phyloP scores from a whole-genome alignment of 1,139 yeast species.

The Candida glucosophila region DNA sequence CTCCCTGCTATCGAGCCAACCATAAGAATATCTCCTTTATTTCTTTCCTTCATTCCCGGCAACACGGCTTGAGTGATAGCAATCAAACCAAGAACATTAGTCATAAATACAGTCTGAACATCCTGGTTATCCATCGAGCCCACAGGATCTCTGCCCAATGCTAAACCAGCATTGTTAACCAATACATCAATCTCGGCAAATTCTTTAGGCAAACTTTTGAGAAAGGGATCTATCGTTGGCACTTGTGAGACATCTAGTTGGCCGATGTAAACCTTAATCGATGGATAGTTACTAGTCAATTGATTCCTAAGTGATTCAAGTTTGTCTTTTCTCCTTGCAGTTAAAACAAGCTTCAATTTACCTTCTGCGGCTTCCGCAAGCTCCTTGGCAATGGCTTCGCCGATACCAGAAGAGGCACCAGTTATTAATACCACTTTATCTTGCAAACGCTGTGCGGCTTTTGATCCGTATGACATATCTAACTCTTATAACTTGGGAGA shows the following conservation, averaged over 20 bases:
- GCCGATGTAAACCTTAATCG: slow-evolving; percentile 18
- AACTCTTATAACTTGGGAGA: not conserved
- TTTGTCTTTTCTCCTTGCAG: slow-evolving; percentile 35
- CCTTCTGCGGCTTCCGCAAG: slow-evolving; percentile 32
- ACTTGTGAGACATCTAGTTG: slow-evolving; percentile 30
- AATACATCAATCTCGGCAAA: slow-evolving; percentile 32
- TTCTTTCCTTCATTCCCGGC: slow-evolving; percentile 38
- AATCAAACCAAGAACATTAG: slow-evolving; percentile 35
- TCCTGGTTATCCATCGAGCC: slow-evolving; percentile 26
- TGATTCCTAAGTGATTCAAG: slow-evolving; percentile 20
- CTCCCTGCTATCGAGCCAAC: slow-evolving; percentile 85
- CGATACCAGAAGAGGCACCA: slow-evolving; percentile 68
- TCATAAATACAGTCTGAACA: slow-evolving; percentile 29
- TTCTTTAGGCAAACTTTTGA: slow-evolving; percentile 22
- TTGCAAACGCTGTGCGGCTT: slow-evolving; percentile 52
- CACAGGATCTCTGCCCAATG: slow-evolving; percentile 30
- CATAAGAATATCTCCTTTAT: slow-evolving; percentile 71
- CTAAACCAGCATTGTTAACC: slow-evolving; percentile 37
- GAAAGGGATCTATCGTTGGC: slow-evolving; percentile 23
- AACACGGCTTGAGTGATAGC: slow-evolving; percentile 30
- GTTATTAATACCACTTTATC: slow-evolving; percentile 57
- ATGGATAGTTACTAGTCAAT: slow-evolving; percentile 17
- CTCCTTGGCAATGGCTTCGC: slow-evolving; percentile 35
- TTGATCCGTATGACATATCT: slow-evolving; percentile 40
- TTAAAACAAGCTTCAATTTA: slow-evolving; percentile 27